These are phyloP conservation scores for Tulasnella sp. DNA, from an alignment of 768 basidiomycete genomes.

Conservation along the genomic window DNA sequence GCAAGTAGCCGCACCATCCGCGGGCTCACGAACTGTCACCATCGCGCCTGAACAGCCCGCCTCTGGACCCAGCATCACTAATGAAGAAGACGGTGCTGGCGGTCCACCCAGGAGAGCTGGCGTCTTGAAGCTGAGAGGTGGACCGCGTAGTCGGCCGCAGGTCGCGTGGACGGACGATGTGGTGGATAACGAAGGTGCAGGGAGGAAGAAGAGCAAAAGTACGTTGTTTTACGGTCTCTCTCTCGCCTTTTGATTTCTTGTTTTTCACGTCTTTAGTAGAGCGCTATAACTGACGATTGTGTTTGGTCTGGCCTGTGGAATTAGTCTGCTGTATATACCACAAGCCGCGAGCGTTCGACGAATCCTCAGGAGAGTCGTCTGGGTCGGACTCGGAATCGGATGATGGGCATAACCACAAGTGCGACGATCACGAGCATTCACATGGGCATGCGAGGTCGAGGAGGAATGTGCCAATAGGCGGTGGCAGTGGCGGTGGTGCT, in stretches of 20 bases:
- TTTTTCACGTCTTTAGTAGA: too few species aligned
- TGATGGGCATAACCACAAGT: slow-evolving; percentile 18
- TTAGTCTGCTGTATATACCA: slow-evolving; percentile 97
- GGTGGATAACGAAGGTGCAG: slow-evolving; percentile 82
- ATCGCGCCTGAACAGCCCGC: slow-evolving; percentile 27
- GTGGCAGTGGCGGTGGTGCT: neutral
- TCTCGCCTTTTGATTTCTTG: too few species aligned
- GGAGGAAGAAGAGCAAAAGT: slow-evolving; percentile 92
- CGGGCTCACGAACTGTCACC: slow-evolving; percentile 30
- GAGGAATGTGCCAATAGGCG: slow-evolving; percentile 19
- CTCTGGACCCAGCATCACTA: neutral
- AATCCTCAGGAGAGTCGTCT: slow-evolving; percentile 57
- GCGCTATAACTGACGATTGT: neutral
- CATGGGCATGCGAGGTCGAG: slow-evolving; percentile 7
- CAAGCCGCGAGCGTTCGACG: slow-evolving; percentile 66
- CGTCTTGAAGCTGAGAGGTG: slow-evolving; percentile 50
- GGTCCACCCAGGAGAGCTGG: slow-evolving; percentile 27
- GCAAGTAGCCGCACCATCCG: slow-evolving; percentile 15
- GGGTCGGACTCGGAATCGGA: slow-evolving; percentile 41
- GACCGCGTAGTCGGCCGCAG: slow-evolving; percentile 35
- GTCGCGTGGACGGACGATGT: slow-evolving; percentile 81
- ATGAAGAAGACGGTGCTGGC: neutral
- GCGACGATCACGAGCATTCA: slow-evolving; percentile 16
- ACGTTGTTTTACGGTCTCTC: slow-evolving; percentile 25
- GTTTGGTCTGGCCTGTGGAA: neutral